A percentile compares a stretch with the other conserved stretches of the same genome.
These are phyloP conservation scores for Trametes villosa DNA, from an alignment of 768 basidiomycete genomes.

Conservation along the genomic window DNA sequence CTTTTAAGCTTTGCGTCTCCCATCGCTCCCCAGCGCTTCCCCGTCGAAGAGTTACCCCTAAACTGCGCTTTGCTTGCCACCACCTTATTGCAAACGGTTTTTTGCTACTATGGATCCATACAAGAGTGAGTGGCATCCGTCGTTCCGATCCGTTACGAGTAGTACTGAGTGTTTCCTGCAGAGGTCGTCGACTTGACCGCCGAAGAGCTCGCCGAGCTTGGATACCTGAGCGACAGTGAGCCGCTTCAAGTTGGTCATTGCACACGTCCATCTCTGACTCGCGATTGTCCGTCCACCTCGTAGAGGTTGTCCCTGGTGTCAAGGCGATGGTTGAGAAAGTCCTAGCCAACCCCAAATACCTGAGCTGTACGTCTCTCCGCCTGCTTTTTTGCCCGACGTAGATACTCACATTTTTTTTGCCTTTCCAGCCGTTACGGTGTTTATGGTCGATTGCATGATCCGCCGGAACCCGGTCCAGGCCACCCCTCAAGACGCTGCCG, in stretches of 20 bases:
- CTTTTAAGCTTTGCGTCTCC: too few relatives aligned
- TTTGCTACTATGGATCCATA: conserved; percentile 20
- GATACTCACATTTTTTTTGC: conserved; percentile 26
- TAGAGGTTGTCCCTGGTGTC: conserved; percentile 27
- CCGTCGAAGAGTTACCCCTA: too few relatives aligned
- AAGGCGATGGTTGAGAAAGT: conserved; percentile 16
- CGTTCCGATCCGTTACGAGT: conserved; percentile 30
- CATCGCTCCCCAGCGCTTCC: too few relatives aligned
- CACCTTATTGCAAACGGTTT: too few relatives aligned
- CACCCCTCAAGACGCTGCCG: conserved; percentile 16
- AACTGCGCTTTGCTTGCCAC: too few relatives aligned
- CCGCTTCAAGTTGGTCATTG: conserved; percentile 17
- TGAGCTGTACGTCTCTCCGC: conserved; percentile 29
- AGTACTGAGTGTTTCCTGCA: conserved; percentile 36
- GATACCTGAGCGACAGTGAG: conserved; percentile 28
- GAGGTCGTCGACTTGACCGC: conserved; percentile 33
- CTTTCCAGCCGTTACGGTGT: conserved; percentile 36
- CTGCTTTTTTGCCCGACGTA: conserved; percentile 30
- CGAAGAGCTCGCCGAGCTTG: conserved; percentile 19
- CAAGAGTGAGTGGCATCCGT: conserved; percentile 36
- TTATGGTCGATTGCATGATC: conserved; percentile 33
- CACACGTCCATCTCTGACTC: conserved; percentile 24
- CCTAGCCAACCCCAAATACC: conserved; percentile 28
- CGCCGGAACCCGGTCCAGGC: not conserved
- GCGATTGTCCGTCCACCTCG: conserved; percentile 28